Evolutionary conservation across 2,329 filamentous ascomycete species (phyloP).

Genomic region (Eutypa lata): DNA sequence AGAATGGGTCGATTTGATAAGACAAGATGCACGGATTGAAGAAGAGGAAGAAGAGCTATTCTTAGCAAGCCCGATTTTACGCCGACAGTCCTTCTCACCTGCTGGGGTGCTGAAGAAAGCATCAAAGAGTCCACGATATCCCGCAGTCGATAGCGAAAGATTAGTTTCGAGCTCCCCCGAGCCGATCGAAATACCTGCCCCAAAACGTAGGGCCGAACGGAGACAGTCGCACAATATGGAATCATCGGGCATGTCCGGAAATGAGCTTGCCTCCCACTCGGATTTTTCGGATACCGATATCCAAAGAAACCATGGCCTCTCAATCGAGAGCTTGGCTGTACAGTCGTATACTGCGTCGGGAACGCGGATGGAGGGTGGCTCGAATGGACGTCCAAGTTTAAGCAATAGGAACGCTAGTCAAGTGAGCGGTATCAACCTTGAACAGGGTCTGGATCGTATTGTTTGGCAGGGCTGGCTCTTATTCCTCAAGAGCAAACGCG

Average conservation of each 20-base stretch:
- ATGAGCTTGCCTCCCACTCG: slow-evolving; percentile 74
- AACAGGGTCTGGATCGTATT: slow-evolving; percentile 78
- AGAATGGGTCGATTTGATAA: slow-evolving; percentile 82
- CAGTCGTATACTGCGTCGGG: slow-evolving; percentile 33
- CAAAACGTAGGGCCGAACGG: slow-evolving; percentile 32
- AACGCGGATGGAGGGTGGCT: slow-evolving; percentile 25
- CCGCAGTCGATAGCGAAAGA: slow-evolving; percentile 35
- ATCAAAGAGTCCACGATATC: slow-evolving; percentile 18
- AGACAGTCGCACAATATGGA: slow-evolving; percentile 62
- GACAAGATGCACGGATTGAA: slow-evolving; percentile 76
- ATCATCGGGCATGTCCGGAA: slow-evolving; percentile 61
- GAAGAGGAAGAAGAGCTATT: slow-evolving; percentile 85
- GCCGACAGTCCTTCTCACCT: slow-evolving; percentile 42
- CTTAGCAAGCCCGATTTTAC: slow-evolving; percentile 61
- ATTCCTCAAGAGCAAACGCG: slow-evolving; percentile 76
- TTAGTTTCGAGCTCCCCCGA: slow-evolving; percentile 61
- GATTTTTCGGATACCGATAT: slow-evolving; percentile 76
- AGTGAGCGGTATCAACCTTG: slow-evolving; percentile 52
- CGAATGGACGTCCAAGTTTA: slow-evolving; percentile 30
- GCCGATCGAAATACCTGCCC: slow-evolving; percentile 39
- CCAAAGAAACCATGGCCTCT: slow-evolving; percentile 46
- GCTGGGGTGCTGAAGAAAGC: slow-evolving; percentile 19
- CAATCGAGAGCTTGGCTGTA: slow-evolving; percentile 47
- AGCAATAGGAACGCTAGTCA: slow-evolving; percentile 59
- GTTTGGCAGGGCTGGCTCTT: slow-evolving; percentile 91